Evolutionary conservation across 2,329 filamentous ascomycete genomes (phyloP), one percentile per base, ranked within the genome.

Genomic region (Fusarium torulosum): DNA sequence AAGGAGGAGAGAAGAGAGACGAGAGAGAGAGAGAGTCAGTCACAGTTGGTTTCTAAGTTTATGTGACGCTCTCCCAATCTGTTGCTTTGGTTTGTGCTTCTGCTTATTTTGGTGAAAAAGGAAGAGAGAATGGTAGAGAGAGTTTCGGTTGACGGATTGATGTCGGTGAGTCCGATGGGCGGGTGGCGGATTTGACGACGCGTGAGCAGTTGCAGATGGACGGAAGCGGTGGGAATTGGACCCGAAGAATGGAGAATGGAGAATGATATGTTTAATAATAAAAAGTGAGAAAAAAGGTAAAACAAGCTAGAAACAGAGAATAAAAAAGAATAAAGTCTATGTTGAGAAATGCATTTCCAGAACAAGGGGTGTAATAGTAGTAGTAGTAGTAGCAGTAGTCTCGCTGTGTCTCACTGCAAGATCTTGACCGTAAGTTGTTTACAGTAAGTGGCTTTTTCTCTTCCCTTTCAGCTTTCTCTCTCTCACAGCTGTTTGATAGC

Each of bases 171-270:
- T 51, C 66, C 66, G 57, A 46, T 51, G 65, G 51, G 31, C 27
- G 50, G 47, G 66, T 67, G 66, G 66, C 63, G 66, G 64, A 52
- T 67, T 59, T 53, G 55, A 61, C 50, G 55, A 64, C 65, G 65
- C 60, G 65, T 67, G 65, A 61, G 64, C 64, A 49, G 57, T 57
- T 47, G 44, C 56, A 59, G 31, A 56, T 56, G 27, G 45, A 63
- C 58, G 60, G 43, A 46, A 64, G 50, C 40, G 66, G 55, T 44
- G 50, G 50, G 47, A 63, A 55, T 45, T 50, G 43, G 54, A 51
- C 38, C 49, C 42, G 37, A 55, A 60, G 60, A 67, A 45, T 59
- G 59, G 41, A 54, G 62, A 50, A 23, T 43, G 41, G 40, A 21
- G 38, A 31, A 53, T 35, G 42, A 59, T 25, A 35, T 37, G 20